Percentiles rank a stretch among this genome's conserved stretches.
phyloP scores from a whole-genome alignment of 805 yeast genomes.

The Nakazawaea peltata region DNA sequence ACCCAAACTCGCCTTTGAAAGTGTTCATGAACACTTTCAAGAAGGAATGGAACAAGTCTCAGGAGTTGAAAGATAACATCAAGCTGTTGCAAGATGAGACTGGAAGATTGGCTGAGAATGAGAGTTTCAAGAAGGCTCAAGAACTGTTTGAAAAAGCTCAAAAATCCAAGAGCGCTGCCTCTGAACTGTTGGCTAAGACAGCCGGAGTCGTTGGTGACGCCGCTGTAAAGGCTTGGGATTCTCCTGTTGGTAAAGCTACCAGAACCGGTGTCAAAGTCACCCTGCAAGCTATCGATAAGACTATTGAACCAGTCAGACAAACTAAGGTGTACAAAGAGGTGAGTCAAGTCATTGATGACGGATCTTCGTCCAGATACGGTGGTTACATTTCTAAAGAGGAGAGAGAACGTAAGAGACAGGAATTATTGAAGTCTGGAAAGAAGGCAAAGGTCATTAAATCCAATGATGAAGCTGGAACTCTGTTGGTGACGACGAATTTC shows the following conservation, averaged over 20 bases:
- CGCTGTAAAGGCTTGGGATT: conserved; percentile 93
- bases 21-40: conserved; percentile 91
- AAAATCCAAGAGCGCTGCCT: conserved; percentile 50
- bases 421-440: conserved; percentile 49
- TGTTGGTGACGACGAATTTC: conserved; percentile 73
- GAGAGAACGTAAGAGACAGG: conserved; percentile 65
- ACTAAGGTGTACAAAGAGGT: conserved; percentile 88
- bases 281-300: conserved; percentile 79
- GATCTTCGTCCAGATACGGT: conserved; percentile 83
- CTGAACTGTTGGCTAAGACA: conserved; percentile 72
- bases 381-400: conserved; percentile 83
- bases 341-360: conserved; percentile 83
- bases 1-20: conserved; percentile 71
- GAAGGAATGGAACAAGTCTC: conserved; percentile 83
- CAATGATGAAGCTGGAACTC: conserved; percentile 76
- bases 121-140: conserved; percentile 85
- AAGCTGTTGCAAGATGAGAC: conserved; percentile 95
- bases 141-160: conserved; percentile 89
- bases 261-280: conserved; percentile 75
- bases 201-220: conserved; percentile 91
- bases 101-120: conserved; percentile 88
- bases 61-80: conserved; percentile 85
- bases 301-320: conserved; percentile 86
- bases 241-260: conserved; percentile 86
- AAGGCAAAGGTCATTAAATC: conserved; percentile 63